Evolutionary conservation across 2,329 filamentous ascomycete species (phyloP), one percentile per base, ranked within the genome.

Genomic region (Aspergillus versicolor): DNA sequence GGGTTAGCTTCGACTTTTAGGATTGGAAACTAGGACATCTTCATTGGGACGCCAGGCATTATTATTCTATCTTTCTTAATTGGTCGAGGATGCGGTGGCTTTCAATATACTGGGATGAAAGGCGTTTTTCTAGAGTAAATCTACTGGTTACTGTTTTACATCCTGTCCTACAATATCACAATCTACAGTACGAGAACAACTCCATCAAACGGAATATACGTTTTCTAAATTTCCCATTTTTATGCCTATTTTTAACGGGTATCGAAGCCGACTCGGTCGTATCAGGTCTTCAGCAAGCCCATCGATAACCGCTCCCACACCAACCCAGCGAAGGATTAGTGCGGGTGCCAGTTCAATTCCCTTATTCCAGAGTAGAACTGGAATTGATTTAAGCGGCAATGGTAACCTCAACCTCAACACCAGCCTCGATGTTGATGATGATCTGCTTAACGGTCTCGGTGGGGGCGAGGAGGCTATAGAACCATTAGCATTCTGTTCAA

Each of bases 391-490:
- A 81, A 67, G 78, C 78, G 66, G 79, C 79, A 72, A 81, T 81
- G 63, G 79, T 80, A 63, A 81, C 78, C 73, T 81, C 78, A 67
- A 81, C 78, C 73, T 81, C 78, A 68, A 81, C 78, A 73, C 78
- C 78, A 58, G 78, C 78, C 74, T 81, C 79, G 66, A 81, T 81
- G 72, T 81, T 80, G 69, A 80, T 79, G 68, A 81, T 80, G 73
- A 81, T 79, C 74, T 79, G 76, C 74, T 81, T 80, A 62, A 81
- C 77, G 51, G 77, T 79, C 87, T 99, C 94, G 74, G 94, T 99
- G 63, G 94, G 94, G 72, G 94, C 94, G 82, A 95, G 92, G 68
- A 99, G 84, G 81, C 87, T 90, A 45, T 19, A 27, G 2, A 27
- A 24, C 7, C 5, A 54, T 67, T 48, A 67, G 66, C 52, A 37